Conservation (phyloP, 2,329 filamentous ascomycete genomes). For the Colletotrichum sp. region DNA sequence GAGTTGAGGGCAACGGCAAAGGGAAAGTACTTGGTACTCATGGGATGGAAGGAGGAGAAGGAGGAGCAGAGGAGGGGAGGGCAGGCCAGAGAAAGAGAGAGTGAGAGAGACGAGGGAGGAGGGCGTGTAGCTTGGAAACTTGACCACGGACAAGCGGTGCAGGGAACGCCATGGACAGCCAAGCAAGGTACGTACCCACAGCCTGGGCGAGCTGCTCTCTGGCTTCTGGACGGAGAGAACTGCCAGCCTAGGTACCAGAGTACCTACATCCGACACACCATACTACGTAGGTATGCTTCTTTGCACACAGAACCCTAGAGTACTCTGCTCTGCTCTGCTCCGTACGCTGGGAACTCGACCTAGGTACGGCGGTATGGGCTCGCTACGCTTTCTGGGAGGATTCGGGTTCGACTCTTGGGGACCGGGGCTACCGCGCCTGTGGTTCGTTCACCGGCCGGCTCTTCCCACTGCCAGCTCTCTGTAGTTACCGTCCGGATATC, state of each 20-base stretch:
- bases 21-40: neutral
- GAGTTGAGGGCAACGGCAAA: neutral
- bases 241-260: neutral
- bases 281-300: neutral
- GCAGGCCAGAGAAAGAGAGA: neutral
- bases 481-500: neutral
- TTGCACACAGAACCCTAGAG: neutral
- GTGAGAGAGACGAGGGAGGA: neutral
- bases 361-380: neutral
- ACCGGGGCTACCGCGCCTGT: conserved; percentile 5
- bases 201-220: neutral
- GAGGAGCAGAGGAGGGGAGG: neutral
- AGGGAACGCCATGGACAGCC: neutral
- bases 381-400: neutral
- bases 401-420: neutral
- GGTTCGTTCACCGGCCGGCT: neutral
- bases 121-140: neutral
- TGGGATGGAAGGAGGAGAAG: neutral
- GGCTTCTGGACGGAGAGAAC: neutral
- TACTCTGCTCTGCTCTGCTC: neutral
- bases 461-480: neutral
- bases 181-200: neutral
- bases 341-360: neutral
- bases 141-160: neutral
- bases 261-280: neutral